Evolutionary conservation across 345 rosid species (phyloP), one percentile per base, ranked within the genome.

Genomic region (Aethionema arabicum): DNA sequence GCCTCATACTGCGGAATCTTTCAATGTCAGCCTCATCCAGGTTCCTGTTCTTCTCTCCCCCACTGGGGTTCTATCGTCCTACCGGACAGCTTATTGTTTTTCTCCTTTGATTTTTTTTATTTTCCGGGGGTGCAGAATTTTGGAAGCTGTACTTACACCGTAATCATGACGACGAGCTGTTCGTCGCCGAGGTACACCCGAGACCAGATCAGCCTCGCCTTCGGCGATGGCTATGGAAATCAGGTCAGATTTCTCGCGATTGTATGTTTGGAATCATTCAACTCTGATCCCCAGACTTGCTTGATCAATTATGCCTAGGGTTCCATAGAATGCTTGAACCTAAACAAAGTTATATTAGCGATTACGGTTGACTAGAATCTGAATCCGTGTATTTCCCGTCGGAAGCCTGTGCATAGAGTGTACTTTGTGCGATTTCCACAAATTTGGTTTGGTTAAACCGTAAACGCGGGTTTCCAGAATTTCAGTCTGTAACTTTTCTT

Each of bases 171-270:
- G 35, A 87, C 91, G 11, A 81, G 91, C 72, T 81, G 84, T 54
- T 70, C 84, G 9, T 87, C 95, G 2, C 68, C 85, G 8, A 32
- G 11, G 21, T 79, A 76, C 54, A 81, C 87, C 0, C 56, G 85
- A 54, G 95, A 87, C 63, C 95, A 78, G 41, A 82, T 87, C 66
- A 81, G 95, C 38, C 76, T 87, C 8, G 41, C 81, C 0, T 87
- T 85, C 33, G 87, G 95, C 0, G 87, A 87, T 59, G 80, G 80
- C 41, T 76, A 81, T 57, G 95, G 87, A 63, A 77, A 81, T 71
- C 85, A 76, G 86, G 86, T 84, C 13, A 9, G 16, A 30, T 27
- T 21, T n/a, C 32, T 4, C 9, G 11, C 4, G 14, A 0, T 3
- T 6, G 8, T 39, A 7, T 15, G 47, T 29, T 40, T 15, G 9